These are phyloP conservation scores for Coemansia sp. DNA, from an alignment of 192 early-diverging fungal species.

Conservation along the genomic window DNA sequence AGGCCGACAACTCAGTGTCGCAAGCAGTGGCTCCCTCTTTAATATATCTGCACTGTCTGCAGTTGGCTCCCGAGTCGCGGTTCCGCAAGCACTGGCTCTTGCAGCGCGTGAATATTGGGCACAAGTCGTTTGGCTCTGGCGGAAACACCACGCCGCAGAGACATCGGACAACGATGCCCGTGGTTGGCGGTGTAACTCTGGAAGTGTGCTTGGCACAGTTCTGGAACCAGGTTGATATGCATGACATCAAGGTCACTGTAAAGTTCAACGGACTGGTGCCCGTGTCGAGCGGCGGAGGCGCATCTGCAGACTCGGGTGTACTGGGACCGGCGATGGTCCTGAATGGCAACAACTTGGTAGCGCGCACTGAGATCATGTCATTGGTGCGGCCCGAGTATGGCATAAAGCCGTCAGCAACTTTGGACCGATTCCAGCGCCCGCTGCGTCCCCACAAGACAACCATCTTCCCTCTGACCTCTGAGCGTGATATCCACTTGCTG, in stretches of 20 bases:
- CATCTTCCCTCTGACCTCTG: slow-evolving; percentile 62
- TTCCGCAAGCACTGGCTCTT: slow-evolving; percentile 60
- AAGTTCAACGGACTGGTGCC: slow-evolving; percentile 76
- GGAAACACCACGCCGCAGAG: slow-evolving; percentile 59
- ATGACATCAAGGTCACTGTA: slow-evolving; percentile 66
- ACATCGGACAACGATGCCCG: slow-evolving; percentile 55
- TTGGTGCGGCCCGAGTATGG: slow-evolving; percentile 71
- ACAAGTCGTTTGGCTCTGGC: slow-evolving; percentile 61
- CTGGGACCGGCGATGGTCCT: slow-evolving; percentile 20
- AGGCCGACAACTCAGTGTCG: slow-evolving; percentile 29
- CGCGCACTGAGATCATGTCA: slow-evolving; percentile 69
- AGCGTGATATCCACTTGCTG: slow-evolving; percentile 71
- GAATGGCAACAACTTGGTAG: slow-evolving; percentile 53
- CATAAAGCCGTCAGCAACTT: slow-evolving; percentile 53
- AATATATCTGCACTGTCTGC: slow-evolving; percentile 70
- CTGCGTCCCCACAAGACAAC: slow-evolving; percentile 64
- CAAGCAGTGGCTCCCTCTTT: slow-evolving; percentile 54
- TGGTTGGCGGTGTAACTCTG: slow-evolving; percentile 67
- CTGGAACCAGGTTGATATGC: slow-evolving; percentile 77
- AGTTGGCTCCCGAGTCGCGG: slow-evolving; percentile 70
- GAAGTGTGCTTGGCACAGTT: slow-evolving; percentile 86
- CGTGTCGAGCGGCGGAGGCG: slow-evolving; percentile 33
- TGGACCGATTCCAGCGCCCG: slow-evolving; percentile 63
- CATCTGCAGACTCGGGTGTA: slow-evolving; percentile 29
- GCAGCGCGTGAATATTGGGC: slow-evolving; percentile 58